A percentile compares a stretch with the other conserved stretches of the same genome.
Conservation (phyloP, 2,329 filamentous ascomycete species). For the Aspergillus viridinutans region DNA sequence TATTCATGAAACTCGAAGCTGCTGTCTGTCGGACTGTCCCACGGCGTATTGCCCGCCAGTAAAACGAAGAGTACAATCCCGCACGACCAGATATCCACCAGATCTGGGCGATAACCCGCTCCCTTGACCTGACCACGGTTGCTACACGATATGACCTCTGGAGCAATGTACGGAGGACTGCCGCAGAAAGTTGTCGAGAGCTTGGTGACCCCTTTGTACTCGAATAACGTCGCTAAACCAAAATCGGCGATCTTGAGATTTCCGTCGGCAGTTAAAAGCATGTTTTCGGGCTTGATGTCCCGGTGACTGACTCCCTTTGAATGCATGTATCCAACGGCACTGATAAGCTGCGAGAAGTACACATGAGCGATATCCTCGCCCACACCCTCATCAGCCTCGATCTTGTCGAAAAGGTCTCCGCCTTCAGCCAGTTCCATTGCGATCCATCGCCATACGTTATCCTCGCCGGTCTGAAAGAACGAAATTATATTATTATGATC, state of each 20-base stretch:
- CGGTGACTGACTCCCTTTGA: conserved; percentile 92
- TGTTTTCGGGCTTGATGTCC: conserved; percentile 91
- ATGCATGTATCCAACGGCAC: conserved; percentile 91
- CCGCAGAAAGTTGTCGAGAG: conserved; percentile 86
- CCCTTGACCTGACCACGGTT: conserved; percentile 47
- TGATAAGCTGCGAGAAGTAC: conserved; percentile 89
- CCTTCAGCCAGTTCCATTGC: conserved; percentile 96
- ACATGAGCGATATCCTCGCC: conserved; percentile 90
- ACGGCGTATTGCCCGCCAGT: conserved; percentile 92
- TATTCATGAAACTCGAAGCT: conserved; percentile 95
- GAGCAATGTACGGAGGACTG: conserved; percentile 94
- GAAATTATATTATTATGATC: conserved; percentile 91
- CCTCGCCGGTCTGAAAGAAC: conserved; percentile 84
- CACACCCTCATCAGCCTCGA: conserved; percentile 95
- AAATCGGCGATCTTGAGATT: conserved; percentile 95
- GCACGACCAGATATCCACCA: conserved; percentile 94
- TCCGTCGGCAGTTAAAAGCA: conserved; percentile 77
- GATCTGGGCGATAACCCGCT: conserved; percentile 58
- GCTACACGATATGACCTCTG: conserved; percentile 68
- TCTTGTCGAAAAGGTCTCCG: conserved; percentile 97
- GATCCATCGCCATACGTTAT: conserved; percentile 88
- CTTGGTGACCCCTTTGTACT: conserved; percentile 80
- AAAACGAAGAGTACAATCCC: conserved; percentile 97
- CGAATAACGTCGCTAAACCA: conserved; percentile 88
- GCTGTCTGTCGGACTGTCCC: conserved; percentile 82